Conservation (phyloP, 2,329 filamentous ascomycete species). For the Karstenula rhodostoma region DNA sequence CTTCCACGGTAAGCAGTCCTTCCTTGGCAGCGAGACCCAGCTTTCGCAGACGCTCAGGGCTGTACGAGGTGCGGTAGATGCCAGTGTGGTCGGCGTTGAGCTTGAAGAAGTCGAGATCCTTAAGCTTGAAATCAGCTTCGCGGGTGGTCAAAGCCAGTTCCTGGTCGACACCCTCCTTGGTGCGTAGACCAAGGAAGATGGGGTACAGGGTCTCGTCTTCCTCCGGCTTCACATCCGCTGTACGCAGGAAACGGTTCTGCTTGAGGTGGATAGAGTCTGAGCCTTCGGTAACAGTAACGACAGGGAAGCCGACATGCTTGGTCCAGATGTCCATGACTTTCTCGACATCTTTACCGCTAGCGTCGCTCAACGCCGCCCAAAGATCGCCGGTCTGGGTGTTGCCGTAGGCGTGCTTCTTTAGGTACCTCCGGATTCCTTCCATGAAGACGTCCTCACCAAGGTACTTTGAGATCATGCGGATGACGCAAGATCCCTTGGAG, state of each 20-base stretch:
- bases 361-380: constrained; percentile 86
- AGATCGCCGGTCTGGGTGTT: constrained; percentile 93
- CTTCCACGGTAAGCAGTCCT: constrained; percentile 83
- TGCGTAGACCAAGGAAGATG: constrained; percentile 85
- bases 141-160: constrained; percentile 75
- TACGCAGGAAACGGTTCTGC: constrained; percentile 94
- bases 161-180: constrained; percentile 83
- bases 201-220: constrained; percentile 90
- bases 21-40: constrained; percentile 85
- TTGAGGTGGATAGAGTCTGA: constrained; percentile 82
- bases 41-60: constrained; percentile 82
- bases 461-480: constrained; percentile 97
- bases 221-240: constrained; percentile 90
- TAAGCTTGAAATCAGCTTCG: constrained; percentile 79
- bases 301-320: constrained; percentile 93
- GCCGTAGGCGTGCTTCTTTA: constrained; percentile 96
- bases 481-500: constrained; percentile 92
- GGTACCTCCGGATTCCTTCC: constrained; percentile 86
- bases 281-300: constrained; percentile 82
- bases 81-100: constrained; percentile 94
- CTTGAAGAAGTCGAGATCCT: constrained; percentile 90
- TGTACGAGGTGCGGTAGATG: constrained; percentile 90
- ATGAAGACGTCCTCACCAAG: constrained; percentile 92
- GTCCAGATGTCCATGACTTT: constrained; percentile 97
- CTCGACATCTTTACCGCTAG: constrained; percentile 89